Conservation (phyloP, 139 green algal species). For the Raphidocelis subcapitata region DNA sequence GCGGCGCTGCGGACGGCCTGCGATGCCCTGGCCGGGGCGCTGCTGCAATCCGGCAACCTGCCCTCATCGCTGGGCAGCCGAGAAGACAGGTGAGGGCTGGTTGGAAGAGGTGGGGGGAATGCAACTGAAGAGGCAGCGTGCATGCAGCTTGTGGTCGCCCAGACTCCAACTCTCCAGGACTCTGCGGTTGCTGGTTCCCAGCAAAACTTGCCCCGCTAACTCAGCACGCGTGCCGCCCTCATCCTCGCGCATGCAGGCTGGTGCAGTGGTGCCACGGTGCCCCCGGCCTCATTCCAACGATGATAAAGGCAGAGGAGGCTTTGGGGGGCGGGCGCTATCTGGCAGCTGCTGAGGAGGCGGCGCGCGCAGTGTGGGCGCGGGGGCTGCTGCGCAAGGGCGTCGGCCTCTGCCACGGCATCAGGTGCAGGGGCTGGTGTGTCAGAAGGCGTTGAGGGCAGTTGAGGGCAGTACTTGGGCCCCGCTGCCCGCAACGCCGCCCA, state of each 20-base stretch:
- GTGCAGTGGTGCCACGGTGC: conserved; percentile 57
- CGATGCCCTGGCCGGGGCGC: conserved; percentile 15
- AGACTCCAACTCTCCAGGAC: too few species aligned
- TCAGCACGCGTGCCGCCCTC: too few species aligned
- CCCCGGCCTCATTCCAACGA: conserved; percentile 33
- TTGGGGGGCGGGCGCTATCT: conserved; percentile 10
- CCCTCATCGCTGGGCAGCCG: conserved; percentile 32
- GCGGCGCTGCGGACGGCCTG: background rate
- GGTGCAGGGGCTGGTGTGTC: conserved; percentile 19
- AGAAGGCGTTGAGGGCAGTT: background rate
- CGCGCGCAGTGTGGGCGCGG: conserved; percentile 50
- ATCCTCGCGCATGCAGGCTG: background rate
- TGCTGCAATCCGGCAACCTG: conserved; percentile 36
- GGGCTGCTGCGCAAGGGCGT: conserved; percentile 66
- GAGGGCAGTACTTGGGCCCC: too few species aligned
- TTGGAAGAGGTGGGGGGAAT: too few species aligned
- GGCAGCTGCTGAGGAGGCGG: conserved; percentile 39
- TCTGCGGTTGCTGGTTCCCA: too few species aligned
- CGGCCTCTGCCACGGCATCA: conserved; percentile 64
- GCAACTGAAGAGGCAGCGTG: background rate
- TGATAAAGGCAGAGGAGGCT: conserved; percentile 34
- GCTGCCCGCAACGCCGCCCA: too few species aligned
- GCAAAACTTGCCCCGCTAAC: too few species aligned
- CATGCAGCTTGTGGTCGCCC: background rate
- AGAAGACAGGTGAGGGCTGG: conserved; percentile 14